Conservation (phyloP, 345 rosid species). For the Salix koriyanagi region DNA sequence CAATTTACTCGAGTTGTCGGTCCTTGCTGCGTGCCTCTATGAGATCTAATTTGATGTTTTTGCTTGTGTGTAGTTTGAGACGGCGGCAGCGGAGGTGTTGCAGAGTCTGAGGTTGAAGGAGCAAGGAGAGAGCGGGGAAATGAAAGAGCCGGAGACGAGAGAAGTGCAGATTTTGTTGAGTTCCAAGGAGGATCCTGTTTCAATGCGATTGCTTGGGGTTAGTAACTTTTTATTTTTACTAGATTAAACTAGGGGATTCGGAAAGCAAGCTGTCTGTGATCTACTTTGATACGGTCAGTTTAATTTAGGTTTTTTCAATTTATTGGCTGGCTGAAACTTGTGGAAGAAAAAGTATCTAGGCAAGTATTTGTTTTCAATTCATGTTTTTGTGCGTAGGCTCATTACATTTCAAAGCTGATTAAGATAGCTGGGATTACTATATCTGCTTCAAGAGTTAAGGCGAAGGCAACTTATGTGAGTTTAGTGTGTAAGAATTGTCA, state of each 20-base stretch:
- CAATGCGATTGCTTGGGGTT: constrained; percentile 88
- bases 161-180: constrained; percentile 81
- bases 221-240: neutral
- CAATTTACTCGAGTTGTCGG: neutral
- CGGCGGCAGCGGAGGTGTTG: constrained; percentile 83
- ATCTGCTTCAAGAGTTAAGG: constrained; percentile 94
- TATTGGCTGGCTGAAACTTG: too few relatives aligned
- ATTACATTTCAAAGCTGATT: constrained; percentile 73
- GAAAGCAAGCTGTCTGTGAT: neutral
- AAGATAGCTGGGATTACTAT: constrained; percentile 90
- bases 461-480: constrained; percentile 84
- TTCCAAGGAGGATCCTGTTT: constrained; percentile 76
- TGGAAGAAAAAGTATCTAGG: too few relatives aligned
- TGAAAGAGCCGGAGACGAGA: constrained; percentile 60
- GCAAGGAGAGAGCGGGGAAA: constrained; percentile 67
- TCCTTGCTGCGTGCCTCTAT: too few relatives aligned
- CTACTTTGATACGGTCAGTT: too few relatives aligned
- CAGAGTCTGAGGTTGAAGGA: constrained; percentile 73
- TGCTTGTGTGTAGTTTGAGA: constrained; percentile 57
- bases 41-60: neutral
- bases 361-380: neutral
- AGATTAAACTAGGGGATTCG: neutral
- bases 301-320: too few relatives aligned
- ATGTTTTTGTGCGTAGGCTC: constrained; percentile 48
- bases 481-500: constrained; percentile 85